Evolutionary conservation across 805 yeast species (phyloP).

Genomic region (Saccharomycopsis javanensis): DNA sequence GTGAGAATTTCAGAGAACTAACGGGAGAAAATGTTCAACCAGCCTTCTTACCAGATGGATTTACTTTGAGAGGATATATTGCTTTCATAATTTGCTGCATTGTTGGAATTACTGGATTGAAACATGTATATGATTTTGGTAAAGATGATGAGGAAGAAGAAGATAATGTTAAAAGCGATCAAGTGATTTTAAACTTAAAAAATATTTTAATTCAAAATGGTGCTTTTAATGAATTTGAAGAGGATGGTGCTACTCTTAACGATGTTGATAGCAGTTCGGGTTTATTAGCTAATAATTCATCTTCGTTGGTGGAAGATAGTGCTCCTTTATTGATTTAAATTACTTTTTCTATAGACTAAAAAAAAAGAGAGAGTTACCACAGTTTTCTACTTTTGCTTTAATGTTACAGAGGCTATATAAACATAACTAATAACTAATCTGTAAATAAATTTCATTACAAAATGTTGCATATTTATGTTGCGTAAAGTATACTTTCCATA

Average conservation of each 20-base stretch:
- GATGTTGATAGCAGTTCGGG: background rate
- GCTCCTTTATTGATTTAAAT: background rate
- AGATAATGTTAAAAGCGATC: constrained; percentile 33
- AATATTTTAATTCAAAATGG: constrained; percentile 25
- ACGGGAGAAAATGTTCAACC: constrained; percentile 53
- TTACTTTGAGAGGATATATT: constrained; percentile 59
- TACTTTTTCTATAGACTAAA: background rate
- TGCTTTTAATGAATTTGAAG: constrained; percentile 5
- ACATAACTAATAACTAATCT: too few species aligned
- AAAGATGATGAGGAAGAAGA: constrained; percentile 66
- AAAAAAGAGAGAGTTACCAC: background rate
- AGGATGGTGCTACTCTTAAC: background rate
- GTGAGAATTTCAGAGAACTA: constrained; percentile 43
- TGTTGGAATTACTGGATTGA: constrained; percentile 51
- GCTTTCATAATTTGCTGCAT: constrained; percentile 47
- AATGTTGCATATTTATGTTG: too few species aligned
- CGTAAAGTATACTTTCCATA: too few species aligned
- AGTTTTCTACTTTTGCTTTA: too few species aligned
- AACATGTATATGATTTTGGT: constrained; percentile 53
- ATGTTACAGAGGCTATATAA: background rate
- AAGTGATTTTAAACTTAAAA: constrained; percentile 31
- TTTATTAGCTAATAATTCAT: background rate
- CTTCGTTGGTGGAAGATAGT: background rate
- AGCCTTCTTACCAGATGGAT: constrained; percentile 57
- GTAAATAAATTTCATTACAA: too few species aligned